Percentiles rank a stretch among this genome's conserved stretches.
phyloP scores from a whole-genome alignment of 495 filamentous ascomycete genomes.

The Cryomyces minteri region DNA sequence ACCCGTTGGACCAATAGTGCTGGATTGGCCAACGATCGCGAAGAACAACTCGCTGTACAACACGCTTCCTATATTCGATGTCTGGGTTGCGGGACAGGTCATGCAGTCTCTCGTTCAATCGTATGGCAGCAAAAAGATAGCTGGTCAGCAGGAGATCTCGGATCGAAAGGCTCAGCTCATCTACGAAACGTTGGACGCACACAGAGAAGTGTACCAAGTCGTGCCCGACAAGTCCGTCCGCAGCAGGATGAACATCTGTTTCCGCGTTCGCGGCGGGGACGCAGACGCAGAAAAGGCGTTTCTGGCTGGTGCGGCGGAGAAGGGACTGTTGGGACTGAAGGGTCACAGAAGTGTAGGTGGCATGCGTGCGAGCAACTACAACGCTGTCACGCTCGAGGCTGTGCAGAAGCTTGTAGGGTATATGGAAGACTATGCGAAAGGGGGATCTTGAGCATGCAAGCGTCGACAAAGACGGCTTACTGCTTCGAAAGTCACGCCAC shows the following conservation, averaged over 20 bases:
- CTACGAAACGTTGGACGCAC: conserved; percentile 55
- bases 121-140: conserved; percentile 43
- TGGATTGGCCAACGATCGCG: conserved; percentile 63
- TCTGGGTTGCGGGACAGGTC: conserved; percentile 76
- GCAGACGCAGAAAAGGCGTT: conserved; percentile 57
- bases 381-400: conserved; percentile 19
- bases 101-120: conserved; percentile 44
- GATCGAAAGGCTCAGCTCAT: conserved; percentile 53
- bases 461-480: too few species aligned
- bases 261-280: conserved; percentile 48
- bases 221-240: conserved; percentile 56
- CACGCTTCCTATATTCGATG: conserved; percentile 84
- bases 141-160: conserved; percentile 50
- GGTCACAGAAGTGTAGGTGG: conserved; percentile 68
- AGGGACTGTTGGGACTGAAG: conserved; percentile 52
- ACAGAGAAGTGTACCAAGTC: conserved; percentile 47
- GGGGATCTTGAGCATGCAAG: background rate
- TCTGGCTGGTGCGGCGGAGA: conserved; percentile 45
- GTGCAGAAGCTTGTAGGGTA: conserved; percentile 19
- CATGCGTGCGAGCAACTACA: conserved; percentile 40
- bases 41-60: conserved; percentile 90
- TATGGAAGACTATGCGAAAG: conserved; percentile 20
- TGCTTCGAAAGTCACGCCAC: too few species aligned
- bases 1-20: conserved; percentile 54
- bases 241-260: conserved; percentile 86